phyloP scores from a whole-genome alignment of 192 early-diverging fungal genomes.

The Dissophora ornata region DNA sequence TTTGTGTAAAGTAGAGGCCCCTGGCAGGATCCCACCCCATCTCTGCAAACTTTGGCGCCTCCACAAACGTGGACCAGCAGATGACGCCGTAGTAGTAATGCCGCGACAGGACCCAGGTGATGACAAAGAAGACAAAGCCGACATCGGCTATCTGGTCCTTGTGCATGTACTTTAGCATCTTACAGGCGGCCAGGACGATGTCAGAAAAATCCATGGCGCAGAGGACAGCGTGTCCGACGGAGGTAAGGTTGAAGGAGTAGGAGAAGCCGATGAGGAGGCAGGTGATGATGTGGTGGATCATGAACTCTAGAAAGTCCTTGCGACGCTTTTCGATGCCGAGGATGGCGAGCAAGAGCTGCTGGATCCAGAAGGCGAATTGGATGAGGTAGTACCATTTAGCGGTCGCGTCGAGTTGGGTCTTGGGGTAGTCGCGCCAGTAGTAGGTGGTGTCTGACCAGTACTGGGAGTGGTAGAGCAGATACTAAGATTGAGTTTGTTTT shows the following conservation, averaged over 20 bases:
- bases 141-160: constrained; percentile 65
- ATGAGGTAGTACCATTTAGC: constrained; percentile 73
- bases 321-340: constrained; percentile 70
- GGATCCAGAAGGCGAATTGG: constrained; percentile 72
- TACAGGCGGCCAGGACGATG: constrained; percentile 66
- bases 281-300: constrained; percentile 74
- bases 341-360: constrained; percentile 70
- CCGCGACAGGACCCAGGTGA: constrained; percentile 81
- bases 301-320: constrained; percentile 67
- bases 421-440: constrained; percentile 69
- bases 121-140: constrained; percentile 75
- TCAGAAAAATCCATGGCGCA: constrained; percentile 75
- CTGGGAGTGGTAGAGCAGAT: constrained; percentile 65
- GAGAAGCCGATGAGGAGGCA: constrained; percentile 66
- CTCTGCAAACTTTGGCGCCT: constrained; percentile 58
- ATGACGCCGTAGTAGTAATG: constrained; percentile 78
- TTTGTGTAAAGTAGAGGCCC: constrained; percentile 58
- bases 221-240: constrained; percentile 71
- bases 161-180: constrained; percentile 80
- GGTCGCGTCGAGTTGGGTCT: constrained; percentile 49
- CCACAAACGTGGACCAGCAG: constrained; percentile 66
- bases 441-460: constrained; percentile 68
- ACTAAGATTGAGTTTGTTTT: too few species aligned
- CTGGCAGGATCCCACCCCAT: constrained; percentile 61
- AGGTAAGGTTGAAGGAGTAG: constrained; percentile 69